A percentile compares a stretch with the other conserved stretches of the same genome.
Conservation (phyloP, 1,139 yeast genomes). For the Yamadazyma mexicana region DNA sequence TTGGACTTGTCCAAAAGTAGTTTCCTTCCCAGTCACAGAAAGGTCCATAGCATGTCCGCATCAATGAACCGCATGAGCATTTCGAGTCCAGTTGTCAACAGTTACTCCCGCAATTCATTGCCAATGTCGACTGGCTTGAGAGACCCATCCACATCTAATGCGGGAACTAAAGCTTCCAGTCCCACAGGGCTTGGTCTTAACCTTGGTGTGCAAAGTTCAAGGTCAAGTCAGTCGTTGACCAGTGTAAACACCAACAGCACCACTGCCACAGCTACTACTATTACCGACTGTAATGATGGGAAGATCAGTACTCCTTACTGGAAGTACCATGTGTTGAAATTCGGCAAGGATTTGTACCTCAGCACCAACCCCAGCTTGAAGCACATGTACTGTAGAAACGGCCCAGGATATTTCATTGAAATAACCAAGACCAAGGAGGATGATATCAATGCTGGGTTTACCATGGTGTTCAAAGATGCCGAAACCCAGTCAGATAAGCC, state of each 20-base stretch:
- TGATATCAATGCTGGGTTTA: constrained; percentile 23
- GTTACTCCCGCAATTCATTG: constrained; percentile 2
- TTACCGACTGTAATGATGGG: constrained; percentile 8
- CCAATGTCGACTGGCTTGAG: constrained; percentile 6
- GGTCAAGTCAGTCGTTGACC: constrained; percentile 8
- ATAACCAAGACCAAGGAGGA: constrained; percentile 17
- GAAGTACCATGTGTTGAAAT: constrained; percentile 58
- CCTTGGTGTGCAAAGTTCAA: constrained; percentile 4
- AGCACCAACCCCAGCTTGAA: constrained; percentile 60
- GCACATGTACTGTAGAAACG: constrained; percentile 55
- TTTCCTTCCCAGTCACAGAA: constrained; percentile 12
- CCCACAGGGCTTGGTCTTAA: constrained; percentile 3
- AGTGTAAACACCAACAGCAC: constrained; percentile 1
- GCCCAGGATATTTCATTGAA: constrained; percentile 57
- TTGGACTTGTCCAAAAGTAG: constrained; percentile 10
- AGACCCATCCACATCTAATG: too few relatives aligned
- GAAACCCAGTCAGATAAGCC: constrained; percentile 21
- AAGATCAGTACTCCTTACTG: constrained; percentile 41
- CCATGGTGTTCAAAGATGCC: constrained; percentile 34
- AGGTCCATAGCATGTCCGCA: constrained; percentile 10
- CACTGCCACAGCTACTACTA: neutral
- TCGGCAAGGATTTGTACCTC: constrained; percentile 51
- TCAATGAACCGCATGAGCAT: constrained; percentile 8
- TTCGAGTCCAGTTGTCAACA: constrained; percentile 5
- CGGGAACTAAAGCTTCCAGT: too few relatives aligned